A percentile compares a stretch with the other conserved stretches of the same genome.
Conservation (phyloP, 1,284 basidiomycete species). For the Marasmius oreades region DNA sequence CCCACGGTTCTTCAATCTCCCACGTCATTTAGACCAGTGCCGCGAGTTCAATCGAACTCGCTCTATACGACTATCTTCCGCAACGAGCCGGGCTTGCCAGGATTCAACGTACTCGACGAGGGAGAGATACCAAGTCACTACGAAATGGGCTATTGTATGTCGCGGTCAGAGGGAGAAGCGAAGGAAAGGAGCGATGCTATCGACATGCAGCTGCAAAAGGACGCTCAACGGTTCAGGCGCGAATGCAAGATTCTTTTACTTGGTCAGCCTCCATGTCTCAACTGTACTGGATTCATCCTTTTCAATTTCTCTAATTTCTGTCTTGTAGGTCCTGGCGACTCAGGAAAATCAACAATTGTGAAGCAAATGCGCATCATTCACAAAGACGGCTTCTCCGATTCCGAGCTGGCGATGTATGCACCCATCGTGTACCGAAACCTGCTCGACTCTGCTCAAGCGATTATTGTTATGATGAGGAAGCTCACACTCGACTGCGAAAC, state of each 20-base stretch:
- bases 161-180: conserved; percentile 45
- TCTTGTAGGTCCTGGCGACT: conserved; percentile 56
- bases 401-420: conserved; percentile 80
- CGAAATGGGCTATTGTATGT: too few species aligned
- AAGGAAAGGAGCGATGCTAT: conserved; percentile 71
- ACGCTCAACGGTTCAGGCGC: conserved; percentile 72
- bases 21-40: too few species aligned
- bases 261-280: conserved; percentile 48
- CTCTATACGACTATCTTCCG: too few species aligned
- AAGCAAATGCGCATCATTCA: conserved; percentile 99
- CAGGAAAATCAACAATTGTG: conserved; percentile 94
- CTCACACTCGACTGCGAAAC: conserved; percentile 82
- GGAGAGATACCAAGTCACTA: too few species aligned
- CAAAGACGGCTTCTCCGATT: conserved; percentile 84
- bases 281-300: neutral
- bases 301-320: conserved; percentile 2
- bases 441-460: conserved; percentile 86
- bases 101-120: too few species aligned
- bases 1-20: too few species aligned
- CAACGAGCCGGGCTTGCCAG: too few species aligned
- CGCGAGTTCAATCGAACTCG: too few species aligned
- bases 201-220: conserved; percentile 72
- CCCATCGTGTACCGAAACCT: conserved; percentile 87
- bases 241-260: conserved; percentile 95
- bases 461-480: conserved; percentile 89